Evolutionary conservation across 805 yeast species (phyloP).

Genomic region (Pichia exigua): DNA sequence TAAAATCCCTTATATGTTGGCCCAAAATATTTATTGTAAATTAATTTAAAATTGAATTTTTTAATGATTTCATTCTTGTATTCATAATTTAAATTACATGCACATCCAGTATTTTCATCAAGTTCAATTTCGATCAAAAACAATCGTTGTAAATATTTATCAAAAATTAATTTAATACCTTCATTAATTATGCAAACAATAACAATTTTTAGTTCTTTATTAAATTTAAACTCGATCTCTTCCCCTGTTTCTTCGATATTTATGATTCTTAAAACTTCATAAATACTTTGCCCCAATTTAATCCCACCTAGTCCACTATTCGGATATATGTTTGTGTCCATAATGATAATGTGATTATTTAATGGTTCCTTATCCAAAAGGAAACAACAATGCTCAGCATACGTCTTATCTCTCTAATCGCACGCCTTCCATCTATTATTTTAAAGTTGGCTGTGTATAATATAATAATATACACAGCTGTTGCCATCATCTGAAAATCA

Average conservation of each 20-base stretch:
- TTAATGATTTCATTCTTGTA: constrained; percentile 20
- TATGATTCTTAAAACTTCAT: constrained; percentile 15
- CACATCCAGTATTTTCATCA: constrained; percentile 7
- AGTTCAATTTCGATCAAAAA: constrained; percentile 22
- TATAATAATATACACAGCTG: no score
- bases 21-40: constrained; percentile 52
- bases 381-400: not conserved
- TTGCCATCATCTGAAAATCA: no score
- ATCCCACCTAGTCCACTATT: constrained; percentile 22
- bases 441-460: no score
- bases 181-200: constrained; percentile 17
- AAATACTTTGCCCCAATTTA: constrained; percentile 21
- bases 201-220: constrained; percentile 13
- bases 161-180: constrained; percentile 22
- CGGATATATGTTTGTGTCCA: constrained; percentile 19
- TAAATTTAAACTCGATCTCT: constrained; percentile 19
- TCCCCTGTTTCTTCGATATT: constrained; percentile 10
- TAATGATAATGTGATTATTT: no score
- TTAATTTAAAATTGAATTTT: constrained; percentile 30
- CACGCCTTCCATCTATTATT: no score
- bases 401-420: not conserved
- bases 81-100: constrained; percentile 6
- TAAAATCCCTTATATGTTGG: constrained; percentile 53
- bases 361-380: no score
- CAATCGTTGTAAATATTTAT: constrained; percentile 19